These are phyloP conservation scores for Starmerella khaoyaiensis DNA, from an alignment of 805 yeast genomes.

Conservation along the genomic window DNA sequence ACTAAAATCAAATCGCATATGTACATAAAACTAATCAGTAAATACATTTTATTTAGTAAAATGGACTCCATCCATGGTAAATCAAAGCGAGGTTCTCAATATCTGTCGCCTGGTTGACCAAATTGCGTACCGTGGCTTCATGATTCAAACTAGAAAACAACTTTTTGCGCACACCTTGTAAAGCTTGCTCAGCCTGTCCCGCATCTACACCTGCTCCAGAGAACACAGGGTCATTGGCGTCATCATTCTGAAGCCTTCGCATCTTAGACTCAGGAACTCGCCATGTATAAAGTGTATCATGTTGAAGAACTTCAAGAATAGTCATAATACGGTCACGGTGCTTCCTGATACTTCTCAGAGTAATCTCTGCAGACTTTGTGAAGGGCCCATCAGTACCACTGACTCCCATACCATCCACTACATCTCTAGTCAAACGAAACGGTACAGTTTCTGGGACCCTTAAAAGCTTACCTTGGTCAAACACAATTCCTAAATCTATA, in stretches of 20 bases:
- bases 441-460: conserved; percentile 92
- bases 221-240: background rate
- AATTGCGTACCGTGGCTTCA: conserved; percentile 73
- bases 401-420: conserved; percentile 86
- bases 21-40: background rate
- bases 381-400: conserved; percentile 75
- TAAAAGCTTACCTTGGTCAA: conserved; percentile 77
- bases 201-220: conserved; percentile 7
- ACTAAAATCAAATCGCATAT: too few species aligned
- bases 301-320: conserved; percentile 69
- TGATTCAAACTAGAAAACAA: conserved; percentile 58
- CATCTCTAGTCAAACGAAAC: conserved; percentile 76
- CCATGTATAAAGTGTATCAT: conserved; percentile 94
- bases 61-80: conserved; percentile 38
- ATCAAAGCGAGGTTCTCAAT: conserved; percentile 55
- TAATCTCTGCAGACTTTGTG: conserved; percentile 57
- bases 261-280: conserved; percentile 58
- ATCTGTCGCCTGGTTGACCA: conserved; percentile 65
- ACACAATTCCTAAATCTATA: conserved; percentile 91
- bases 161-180: conserved; percentile 59
- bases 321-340: conserved; percentile 62
- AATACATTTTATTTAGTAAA: conserved; percentile 19
- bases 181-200: conserved; percentile 69
- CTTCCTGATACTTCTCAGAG: conserved; percentile 49
- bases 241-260: background rate